These are phyloP conservation scores for Spathaspora sp. DNA, from an alignment of 1,139 yeast species.

Conservation along the genomic window DNA sequence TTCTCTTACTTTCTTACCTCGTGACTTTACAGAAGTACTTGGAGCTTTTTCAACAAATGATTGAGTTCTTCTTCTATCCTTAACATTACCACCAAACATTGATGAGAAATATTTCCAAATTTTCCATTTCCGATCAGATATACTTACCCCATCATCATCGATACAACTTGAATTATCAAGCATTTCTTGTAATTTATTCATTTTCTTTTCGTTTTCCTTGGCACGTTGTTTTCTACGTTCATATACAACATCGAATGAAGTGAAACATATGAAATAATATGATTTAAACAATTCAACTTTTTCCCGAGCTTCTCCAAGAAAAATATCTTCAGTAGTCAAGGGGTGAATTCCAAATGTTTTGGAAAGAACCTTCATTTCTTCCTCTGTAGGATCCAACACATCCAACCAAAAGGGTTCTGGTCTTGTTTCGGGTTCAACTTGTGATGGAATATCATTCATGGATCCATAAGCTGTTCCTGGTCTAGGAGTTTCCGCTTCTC, in stretches of 20 bases:
- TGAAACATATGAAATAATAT: slow-evolving; percentile 89
- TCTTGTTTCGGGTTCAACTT: slow-evolving; percentile 5
- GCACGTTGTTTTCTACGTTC: slow-evolving; percentile 58
- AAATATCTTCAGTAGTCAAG: slow-evolving; percentile 92
- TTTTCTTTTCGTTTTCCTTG: slow-evolving; percentile 43
- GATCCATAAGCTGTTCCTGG: slow-evolving; percentile 17
- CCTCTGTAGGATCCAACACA: slow-evolving; percentile 89
- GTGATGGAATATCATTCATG: slow-evolving; percentile 10
- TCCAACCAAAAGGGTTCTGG: slow-evolving; percentile 85
- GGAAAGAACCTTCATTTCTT: slow-evolving; percentile 90
- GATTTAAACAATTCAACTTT: slow-evolving; percentile 89
- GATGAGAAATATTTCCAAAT: slow-evolving; percentile 19
- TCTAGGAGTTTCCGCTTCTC: slow-evolving; percentile 18
- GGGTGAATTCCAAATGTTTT: slow-evolving; percentile 96
- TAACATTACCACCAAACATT: slow-evolving; percentile 10
- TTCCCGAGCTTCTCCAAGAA: slow-evolving; percentile 90
- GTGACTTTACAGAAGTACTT: slow-evolving; percentile 26
- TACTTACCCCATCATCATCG: slow-evolving; percentile 16
- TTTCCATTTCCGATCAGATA: slow-evolving; percentile 20
- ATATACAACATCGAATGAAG: slow-evolving; percentile 85
- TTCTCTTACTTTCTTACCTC: slow-evolving; percentile 44
- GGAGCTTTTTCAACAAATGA: slow-evolving; percentile 15
- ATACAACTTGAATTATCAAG: slow-evolving; percentile 19
- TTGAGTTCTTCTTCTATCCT: slow-evolving; percentile 9
- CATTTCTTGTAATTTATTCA: slow-evolving; percentile 41